Evolutionary conservation across 495 filamentous ascomycete genomes (phyloP).

Genomic region (Gamarada debralockiae): DNA sequence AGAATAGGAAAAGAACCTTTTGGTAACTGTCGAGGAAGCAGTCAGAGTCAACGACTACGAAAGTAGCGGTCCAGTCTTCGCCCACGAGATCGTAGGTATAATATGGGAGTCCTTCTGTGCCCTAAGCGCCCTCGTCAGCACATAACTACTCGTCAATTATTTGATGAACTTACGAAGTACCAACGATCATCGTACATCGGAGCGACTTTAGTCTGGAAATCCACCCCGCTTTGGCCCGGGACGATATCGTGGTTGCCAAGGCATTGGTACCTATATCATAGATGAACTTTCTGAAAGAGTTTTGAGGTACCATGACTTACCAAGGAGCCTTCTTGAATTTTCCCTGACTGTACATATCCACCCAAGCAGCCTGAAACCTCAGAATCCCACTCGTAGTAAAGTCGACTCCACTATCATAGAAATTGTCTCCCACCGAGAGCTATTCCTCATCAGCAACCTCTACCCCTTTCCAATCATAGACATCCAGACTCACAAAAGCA

Average conservation of each 20-base stretch:
- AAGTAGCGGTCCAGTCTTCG: conserved; percentile 1
- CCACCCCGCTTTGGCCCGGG: conserved; percentile 1
- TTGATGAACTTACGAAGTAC: conserved; percentile 5
- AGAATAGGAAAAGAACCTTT: not conserved
- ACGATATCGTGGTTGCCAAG: conserved; percentile 10
- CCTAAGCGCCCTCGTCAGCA: not conserved
- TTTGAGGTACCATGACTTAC: not conserved
- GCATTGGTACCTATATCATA: conserved; percentile 3
- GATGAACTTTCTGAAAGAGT: not conserved
- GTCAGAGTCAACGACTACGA: conserved; percentile 7
- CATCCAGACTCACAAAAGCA: conserved; percentile 1
- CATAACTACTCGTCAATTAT: not conserved
- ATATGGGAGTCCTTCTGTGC: conserved; percentile 3
- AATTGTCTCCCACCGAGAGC: conserved; percentile 8
- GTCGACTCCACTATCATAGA: conserved; percentile 7
- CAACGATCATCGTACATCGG: conserved; percentile 7
- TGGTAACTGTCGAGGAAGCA: conserved; percentile 6
- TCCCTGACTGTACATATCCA: conserved; percentile 8
- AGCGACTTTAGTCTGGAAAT: conserved; percentile 11
- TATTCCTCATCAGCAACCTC: not conserved
- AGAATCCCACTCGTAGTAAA: conserved; percentile 6
- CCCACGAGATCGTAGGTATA: conserved; percentile 6
- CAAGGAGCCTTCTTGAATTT: conserved; percentile 6
- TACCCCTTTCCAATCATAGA: not conserved
- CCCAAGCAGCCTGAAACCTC: conserved; percentile 8